Conservation (phyloP, 192 early-diverging fungal species). For the Gryganskiella cystojenkinii region DNA sequence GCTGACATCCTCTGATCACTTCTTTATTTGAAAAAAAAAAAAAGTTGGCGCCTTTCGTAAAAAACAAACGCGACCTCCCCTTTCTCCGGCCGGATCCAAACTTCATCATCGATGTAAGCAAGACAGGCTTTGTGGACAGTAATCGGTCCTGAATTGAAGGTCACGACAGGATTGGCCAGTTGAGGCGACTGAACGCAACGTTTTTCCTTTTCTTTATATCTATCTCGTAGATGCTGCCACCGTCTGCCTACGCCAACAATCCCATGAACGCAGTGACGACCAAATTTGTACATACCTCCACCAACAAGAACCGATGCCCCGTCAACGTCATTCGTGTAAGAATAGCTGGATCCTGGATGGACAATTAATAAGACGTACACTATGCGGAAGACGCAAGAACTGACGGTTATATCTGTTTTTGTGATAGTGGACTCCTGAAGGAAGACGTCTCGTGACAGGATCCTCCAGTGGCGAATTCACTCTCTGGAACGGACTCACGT, state of each 20-base stretch:
- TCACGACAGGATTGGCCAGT: too few species aligned
- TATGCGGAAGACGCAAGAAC: too few species aligned
- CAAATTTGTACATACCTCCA: slow-evolving; percentile 91
- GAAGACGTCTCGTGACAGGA: slow-evolving; percentile 92
- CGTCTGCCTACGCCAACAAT: slow-evolving; percentile 74
- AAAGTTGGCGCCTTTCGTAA: slow-evolving; percentile 39
- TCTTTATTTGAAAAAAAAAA: too few species aligned
- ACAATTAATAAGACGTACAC: too few species aligned
- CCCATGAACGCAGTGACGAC: slow-evolving; percentile 80
- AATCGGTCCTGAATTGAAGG: too few species aligned
- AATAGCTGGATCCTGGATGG: too few species aligned
- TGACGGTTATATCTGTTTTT: too few species aligned
- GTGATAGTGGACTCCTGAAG: slow-evolving; percentile 94
- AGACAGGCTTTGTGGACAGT: too few species aligned
- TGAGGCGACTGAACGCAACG: neutral
- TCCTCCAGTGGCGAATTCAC: slow-evolving; percentile 96
- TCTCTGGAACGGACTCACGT: slow-evolving; percentile 96
- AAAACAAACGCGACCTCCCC: slow-evolving; percentile 65
- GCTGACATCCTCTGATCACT: too few species aligned
- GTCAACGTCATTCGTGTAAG: slow-evolving; percentile 89
- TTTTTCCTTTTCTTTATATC: neutral
- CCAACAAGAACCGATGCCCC: slow-evolving; percentile 92
- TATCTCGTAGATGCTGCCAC: slow-evolving; percentile 76
- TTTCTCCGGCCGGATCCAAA: slow-evolving; percentile 77
- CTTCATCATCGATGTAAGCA: slow-evolving; percentile 77